Evolutionary conservation across 179 eudicot species (phyloP).

Genomic region (Corrigiola litoralis): DNA sequence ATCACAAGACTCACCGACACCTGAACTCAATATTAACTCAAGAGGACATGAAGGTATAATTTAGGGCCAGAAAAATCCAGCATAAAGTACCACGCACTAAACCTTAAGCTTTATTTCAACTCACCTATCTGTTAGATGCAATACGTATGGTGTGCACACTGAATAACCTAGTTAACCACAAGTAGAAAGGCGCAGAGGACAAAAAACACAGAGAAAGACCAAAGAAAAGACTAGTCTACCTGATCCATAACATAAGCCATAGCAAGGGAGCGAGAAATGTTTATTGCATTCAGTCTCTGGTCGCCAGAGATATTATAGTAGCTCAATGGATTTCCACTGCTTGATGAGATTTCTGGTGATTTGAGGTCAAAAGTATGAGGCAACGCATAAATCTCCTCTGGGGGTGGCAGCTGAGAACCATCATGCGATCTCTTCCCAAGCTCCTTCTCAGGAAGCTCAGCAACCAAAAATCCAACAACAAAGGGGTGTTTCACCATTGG

Average conservation of each 20-base stretch:
- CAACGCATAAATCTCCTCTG: conserved; percentile 41
- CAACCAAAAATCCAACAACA: conserved; percentile 96
- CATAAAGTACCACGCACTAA: neutral
- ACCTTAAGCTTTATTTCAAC: neutral
- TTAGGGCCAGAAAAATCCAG: neutral
- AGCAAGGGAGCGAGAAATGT: conserved; percentile 77
- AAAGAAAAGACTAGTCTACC: conserved; percentile 36
- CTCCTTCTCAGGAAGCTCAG: conserved; percentile 68
- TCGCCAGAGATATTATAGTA: conserved; percentile 56
- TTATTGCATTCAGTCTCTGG: conserved; percentile 71
- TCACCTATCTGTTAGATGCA: neutral
- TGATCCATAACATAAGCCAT: conserved; percentile 99
- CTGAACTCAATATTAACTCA: neutral
- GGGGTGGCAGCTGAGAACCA: conserved; percentile 28
- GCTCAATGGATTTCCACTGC: conserved; percentile 31
- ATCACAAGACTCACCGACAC: neutral
- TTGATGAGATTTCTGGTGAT: conserved; percentile 39
- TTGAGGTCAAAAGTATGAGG: conserved; percentile 44
- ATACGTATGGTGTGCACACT: neutral
- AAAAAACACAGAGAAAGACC: neutral
- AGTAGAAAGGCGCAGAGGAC: neutral
- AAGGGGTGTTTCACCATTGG: conserved; percentile 98
- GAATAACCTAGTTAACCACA: neutral
- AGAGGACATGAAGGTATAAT: neutral
- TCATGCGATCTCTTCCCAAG: conserved; percentile 38